Percentiles rank a stretch among this genome's conserved stretches.
phyloP scores from a whole-genome alignment of 768 basidiomycete species.

The Pisolithus tinctorius region DNA sequence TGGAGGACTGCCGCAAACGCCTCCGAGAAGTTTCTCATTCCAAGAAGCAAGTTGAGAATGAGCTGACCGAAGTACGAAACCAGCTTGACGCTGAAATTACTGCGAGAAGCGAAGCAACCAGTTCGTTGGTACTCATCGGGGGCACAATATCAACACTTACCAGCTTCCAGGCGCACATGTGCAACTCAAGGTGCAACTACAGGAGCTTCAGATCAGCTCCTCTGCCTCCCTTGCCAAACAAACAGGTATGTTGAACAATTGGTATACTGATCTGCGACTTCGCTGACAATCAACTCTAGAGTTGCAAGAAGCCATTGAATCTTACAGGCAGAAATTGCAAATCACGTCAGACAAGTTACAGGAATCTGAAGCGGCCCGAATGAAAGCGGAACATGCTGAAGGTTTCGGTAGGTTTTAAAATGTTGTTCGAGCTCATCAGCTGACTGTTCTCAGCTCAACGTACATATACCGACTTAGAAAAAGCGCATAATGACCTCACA shows the following conservation, averaged over 20 bases:
- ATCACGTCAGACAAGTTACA: conserved; percentile 55
- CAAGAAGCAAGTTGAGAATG: conserved; percentile 53
- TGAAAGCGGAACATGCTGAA: conserved; percentile 59
- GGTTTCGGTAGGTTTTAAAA: conserved; percentile 40
- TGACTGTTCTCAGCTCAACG: conserved; percentile 43
- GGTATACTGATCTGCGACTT: not conserved
- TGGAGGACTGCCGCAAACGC: conserved; percentile 59
- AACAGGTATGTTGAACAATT: conserved; percentile 35
- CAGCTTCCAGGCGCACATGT: conserved; percentile 38
- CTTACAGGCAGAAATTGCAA: conserved; percentile 58
- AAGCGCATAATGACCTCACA: conserved; percentile 41
- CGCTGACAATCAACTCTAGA: conserved; percentile 31
- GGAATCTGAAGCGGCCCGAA: conserved; percentile 60
- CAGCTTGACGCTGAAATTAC: conserved; percentile 46
- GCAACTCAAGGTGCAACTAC: conserved; percentile 51
- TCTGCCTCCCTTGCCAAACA: conserved; percentile 55
- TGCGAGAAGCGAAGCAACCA: conserved; percentile 51
- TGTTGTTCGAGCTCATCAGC: conserved; percentile 1
- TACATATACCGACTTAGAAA: conserved; percentile 56
- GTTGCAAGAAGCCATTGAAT: conserved; percentile 54
- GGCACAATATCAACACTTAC: not conserved
- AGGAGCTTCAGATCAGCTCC: conserved; percentile 56
- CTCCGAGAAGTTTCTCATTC: conserved; percentile 49
- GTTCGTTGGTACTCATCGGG: conserved; percentile 30
- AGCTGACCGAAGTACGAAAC: conserved; percentile 46